Evolutionary conservation across 148 eudicot genomes (phyloP).

Genomic region (Camellia sinensis): DNA sequence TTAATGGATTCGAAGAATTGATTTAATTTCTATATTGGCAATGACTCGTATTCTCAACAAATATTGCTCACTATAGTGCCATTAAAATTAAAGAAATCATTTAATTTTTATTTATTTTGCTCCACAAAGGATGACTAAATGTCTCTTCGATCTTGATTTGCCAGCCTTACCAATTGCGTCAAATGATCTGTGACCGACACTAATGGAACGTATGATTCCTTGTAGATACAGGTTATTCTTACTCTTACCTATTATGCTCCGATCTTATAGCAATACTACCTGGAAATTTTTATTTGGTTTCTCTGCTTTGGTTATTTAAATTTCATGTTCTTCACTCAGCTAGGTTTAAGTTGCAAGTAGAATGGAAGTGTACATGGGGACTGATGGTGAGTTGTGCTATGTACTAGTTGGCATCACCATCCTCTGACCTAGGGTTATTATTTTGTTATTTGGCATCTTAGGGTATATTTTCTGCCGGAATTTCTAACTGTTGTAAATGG

Average conservation of each 20-base stretch:
- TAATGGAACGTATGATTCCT: neutral
- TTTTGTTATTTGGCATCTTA: neutral
- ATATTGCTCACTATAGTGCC: neutral
- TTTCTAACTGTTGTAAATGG: slow-evolving; percentile 13
- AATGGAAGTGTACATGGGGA: neutral
- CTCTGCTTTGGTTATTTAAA: slow-evolving; percentile 9
- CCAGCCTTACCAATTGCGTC: neutral
- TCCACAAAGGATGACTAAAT: neutral
- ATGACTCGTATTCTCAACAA: neutral
- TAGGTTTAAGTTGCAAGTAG: neutral
- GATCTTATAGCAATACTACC: slow-evolving; percentile 1
- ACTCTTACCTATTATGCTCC: slow-evolving; percentile 12
- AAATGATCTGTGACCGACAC: neutral
- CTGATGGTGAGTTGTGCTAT: neutral
- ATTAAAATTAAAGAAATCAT: neutral
- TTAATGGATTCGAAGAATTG: neutral
- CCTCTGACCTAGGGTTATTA: neutral
- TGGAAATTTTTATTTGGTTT: neutral
- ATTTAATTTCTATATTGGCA: neutral
- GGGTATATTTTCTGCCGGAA: slow-evolving; percentile 6
- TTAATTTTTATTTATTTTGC: neutral
- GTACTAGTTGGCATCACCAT: neutral
- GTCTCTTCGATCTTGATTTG: slow-evolving; percentile 1
- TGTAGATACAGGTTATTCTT: slow-evolving; percentile 1
- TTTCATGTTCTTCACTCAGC: slow-evolving; percentile 2